Conservation (phyloP, 225 moss, liverwort and hornwort genomes). For the Sphagnum contortum region DNA sequence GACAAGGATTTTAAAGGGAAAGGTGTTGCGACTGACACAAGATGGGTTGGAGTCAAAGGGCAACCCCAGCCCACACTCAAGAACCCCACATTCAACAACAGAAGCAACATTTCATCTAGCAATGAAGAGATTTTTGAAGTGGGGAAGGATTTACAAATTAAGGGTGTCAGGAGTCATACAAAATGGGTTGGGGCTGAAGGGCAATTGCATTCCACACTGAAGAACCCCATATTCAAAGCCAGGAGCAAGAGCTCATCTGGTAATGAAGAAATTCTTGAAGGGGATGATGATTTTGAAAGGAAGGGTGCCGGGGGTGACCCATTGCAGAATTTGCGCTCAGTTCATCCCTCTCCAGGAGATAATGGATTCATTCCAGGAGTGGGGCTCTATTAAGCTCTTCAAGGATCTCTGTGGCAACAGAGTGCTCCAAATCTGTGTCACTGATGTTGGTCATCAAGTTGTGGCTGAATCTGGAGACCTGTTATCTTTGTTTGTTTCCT, state of each 20-base stretch:
- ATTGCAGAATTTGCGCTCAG: constrained; percentile 41
- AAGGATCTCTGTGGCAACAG: constrained; percentile 7
- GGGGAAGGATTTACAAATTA: constrained; percentile 32
- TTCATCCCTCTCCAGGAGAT: constrained; percentile 30
- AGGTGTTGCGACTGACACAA: constrained; percentile 32
- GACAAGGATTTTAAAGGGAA: constrained; percentile 20
- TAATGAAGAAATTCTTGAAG: constrained; percentile 25
- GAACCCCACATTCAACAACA: too few relatives aligned
- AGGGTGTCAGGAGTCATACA: constrained; percentile 15
- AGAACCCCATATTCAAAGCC: constrained; percentile 23
- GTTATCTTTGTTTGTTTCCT: too few relatives aligned
- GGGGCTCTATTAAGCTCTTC: constrained; percentile 40
- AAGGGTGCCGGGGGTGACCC: constrained; percentile 40
- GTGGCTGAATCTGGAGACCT: too few relatives aligned
- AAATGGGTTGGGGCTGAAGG: constrained; percentile 18
- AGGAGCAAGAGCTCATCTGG: constrained; percentile 20
- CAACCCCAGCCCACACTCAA: too few relatives aligned
- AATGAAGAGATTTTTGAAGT: constrained; percentile 25
- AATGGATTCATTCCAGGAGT: constrained; percentile 32
- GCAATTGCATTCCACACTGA: constrained; percentile 22
- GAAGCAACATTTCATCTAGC: constrained; percentile 6
- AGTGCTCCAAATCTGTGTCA: too few relatives aligned
- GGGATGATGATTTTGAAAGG: constrained; percentile 33
- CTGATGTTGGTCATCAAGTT: too few relatives aligned
- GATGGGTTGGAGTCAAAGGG: too few relatives aligned